These are phyloP conservation scores for Mercurialis annua DNA, from an alignment of 345 rosid species.

Conservation along the genomic window DNA sequence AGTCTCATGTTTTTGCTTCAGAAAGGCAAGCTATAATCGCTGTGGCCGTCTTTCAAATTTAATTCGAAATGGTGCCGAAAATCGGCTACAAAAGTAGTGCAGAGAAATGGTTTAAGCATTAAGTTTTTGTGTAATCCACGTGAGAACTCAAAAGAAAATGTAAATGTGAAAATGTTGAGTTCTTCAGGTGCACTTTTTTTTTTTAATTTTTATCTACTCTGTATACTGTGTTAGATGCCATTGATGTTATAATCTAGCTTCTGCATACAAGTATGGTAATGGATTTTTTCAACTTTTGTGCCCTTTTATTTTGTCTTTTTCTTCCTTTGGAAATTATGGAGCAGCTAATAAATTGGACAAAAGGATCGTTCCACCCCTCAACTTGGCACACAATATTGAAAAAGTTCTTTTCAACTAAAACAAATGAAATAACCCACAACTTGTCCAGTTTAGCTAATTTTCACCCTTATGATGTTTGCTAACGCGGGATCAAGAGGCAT, in stretches of 20 bases:
- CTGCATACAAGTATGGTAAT: neutral
- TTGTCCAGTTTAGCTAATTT: too few species aligned
- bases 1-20: neutral
- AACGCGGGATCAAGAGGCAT: too few species aligned
- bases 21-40: constrained; percentile 1
- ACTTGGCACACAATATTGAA: too few species aligned
- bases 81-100: neutral
- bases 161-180: constrained; percentile 23
- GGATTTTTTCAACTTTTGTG: too few species aligned
- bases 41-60: neutral
- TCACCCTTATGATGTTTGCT: too few species aligned
- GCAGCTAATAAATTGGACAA: too few species aligned
- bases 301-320: too few species aligned
- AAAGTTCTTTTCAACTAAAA: too few species aligned
- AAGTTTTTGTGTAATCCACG: neutral
- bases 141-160: constrained; percentile 24
- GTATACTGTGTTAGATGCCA: neutral
- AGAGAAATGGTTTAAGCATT: neutral
- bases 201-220: neutral
- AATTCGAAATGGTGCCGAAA: neutral
- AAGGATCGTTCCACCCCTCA: too few species aligned
- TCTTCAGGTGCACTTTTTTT: constrained; percentile 8
- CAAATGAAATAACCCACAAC: too few species aligned
- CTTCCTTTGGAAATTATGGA: too few species aligned
- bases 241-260: neutral